Conservation (phyloP, 257 asterid genomes). For the Solanum lycopersicoides region DNA sequence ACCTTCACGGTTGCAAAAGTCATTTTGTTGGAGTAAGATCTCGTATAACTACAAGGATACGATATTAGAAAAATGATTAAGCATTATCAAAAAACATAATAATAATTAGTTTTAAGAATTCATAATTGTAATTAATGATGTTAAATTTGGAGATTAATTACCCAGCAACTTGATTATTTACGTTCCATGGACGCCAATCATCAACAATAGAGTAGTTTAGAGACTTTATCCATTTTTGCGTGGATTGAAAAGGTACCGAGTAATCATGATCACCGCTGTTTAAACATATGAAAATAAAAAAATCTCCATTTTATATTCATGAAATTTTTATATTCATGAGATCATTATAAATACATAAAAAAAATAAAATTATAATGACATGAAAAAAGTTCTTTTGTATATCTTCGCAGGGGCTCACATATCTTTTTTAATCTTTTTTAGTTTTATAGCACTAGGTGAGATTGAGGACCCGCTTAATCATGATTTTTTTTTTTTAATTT, state of each 20-base stretch:
- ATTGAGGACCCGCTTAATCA: too few species aligned
- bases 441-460: too few species aligned
- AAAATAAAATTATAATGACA: too few species aligned
- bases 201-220: constrained; percentile 21
- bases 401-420: too few species aligned
- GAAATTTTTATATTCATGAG: too few species aligned
- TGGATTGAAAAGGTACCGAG: constrained; percentile 12
- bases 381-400: too few species aligned
- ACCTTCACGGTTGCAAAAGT: constrained; percentile 40
- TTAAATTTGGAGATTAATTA: not conserved
- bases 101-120: not conserved
- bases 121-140: not conserved
- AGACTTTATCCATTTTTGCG: constrained; percentile 32
- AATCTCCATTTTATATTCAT: not conserved
- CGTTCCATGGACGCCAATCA: constrained; percentile 33
- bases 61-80: not conserved
- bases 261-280: constrained; percentile 12
- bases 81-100: not conserved
- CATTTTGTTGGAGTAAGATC: constrained; percentile 28
- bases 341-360: too few species aligned
- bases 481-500: fast-evolving
- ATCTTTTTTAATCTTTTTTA: too few species aligned
- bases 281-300: not conserved
- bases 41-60: not conserved
- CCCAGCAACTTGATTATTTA: constrained; percentile 26